These are phyloP conservation scores for Botrytis tulipae DNA, from an alignment of 2,329 filamentous ascomycete species.

Conservation along the genomic window DNA sequence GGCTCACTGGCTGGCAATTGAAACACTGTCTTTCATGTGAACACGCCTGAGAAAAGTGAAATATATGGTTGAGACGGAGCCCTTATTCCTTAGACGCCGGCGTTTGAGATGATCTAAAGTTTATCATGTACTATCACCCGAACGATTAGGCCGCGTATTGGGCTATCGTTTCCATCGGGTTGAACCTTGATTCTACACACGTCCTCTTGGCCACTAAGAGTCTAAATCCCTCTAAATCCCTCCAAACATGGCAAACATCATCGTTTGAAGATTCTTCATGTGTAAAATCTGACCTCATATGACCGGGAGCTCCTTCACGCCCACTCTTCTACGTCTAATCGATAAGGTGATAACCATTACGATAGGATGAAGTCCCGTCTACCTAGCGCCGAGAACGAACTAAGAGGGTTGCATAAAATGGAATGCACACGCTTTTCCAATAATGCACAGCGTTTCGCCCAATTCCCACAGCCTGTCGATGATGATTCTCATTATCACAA, in stretches of 20 bases:
- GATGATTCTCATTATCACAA: neutral
- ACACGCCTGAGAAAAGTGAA: neutral
- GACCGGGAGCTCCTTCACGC: neutral
- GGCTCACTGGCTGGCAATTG: neutral
- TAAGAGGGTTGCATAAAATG: slow-evolving; percentile 15
- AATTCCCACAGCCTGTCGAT: slow-evolving; percentile 11
- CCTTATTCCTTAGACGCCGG: slow-evolving; percentile 4
- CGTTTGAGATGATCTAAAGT: slow-evolving; percentile 11
- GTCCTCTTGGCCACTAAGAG: neutral
- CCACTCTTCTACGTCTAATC: slow-evolving; percentile 8
- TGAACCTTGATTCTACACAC: neutral
- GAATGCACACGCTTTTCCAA: slow-evolving; percentile 10
- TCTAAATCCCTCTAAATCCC: too few relatives aligned
- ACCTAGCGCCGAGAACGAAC: neutral
- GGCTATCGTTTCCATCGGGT: neutral
- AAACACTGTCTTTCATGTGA: slow-evolving; percentile 13
- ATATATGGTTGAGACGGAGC: neutral
- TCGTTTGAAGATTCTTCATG: neutral
- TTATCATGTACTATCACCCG: slow-evolving; percentile 2
- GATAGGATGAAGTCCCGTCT: neutral
- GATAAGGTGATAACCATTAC: slow-evolving; percentile 17
- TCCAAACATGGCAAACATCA: neutral
- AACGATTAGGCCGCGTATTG: slow-evolving; percentile 7
- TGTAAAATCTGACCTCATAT: slow-evolving; percentile 15
- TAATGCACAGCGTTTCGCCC: slow-evolving; percentile 21